Percentiles rank a stretch among this genome's conserved stretches.
phyloP scores from a whole-genome alignment of 441 rosid genomes.

The Jatropha podagrica region DNA sequence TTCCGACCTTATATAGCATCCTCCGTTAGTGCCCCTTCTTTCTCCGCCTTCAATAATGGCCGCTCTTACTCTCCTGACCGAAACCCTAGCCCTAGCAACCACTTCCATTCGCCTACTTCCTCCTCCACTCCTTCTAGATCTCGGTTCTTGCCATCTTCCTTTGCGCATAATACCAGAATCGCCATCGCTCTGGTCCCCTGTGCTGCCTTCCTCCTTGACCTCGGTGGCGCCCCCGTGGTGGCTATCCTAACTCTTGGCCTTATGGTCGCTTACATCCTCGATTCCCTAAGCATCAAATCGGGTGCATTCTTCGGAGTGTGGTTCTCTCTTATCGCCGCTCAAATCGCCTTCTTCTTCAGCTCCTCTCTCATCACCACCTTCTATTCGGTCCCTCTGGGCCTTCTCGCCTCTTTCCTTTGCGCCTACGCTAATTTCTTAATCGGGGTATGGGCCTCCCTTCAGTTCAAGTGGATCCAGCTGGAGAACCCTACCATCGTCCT shows the following conservation, averaged over 20 bases:
- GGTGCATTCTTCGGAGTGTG: conserved; percentile 85
- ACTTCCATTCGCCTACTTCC: conserved; percentile 22
- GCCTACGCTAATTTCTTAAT: conserved; percentile 68
- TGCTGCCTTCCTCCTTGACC: conserved; percentile 87
- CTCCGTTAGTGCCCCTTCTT: conserved; percentile 53
- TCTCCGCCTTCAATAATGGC: conserved; percentile 41
- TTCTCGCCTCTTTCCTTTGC: conserved; percentile 69
- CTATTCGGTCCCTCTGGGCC: conserved; percentile 61
- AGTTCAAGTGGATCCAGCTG: conserved; percentile 92
- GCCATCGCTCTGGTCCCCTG: conserved; percentile 80
- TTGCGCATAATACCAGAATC: conserved; percentile 71
- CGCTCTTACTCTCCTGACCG: conserved; percentile 51
- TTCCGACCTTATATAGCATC: conserved; percentile 80
- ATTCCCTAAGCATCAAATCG: conserved; percentile 73
- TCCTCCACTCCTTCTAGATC: conserved; percentile 56
- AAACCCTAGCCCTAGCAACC: conserved; percentile 33
- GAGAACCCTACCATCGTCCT: conserved; percentile 84
- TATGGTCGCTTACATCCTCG: conserved; percentile 85
- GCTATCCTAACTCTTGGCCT: conserved; percentile 76
- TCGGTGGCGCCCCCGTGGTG: conserved; percentile 83
- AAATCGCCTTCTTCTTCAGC: conserved; percentile 88
- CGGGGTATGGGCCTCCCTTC: conserved; percentile 93
- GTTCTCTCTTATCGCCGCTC: conserved; percentile 72
- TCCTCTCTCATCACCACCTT: conserved; percentile 58
- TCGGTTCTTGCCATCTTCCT: conserved; percentile 79